Base-by-base conservation (phyloP, 2,329 filamentous ascomycete genomes). In the Pseudogymnoascus sp. region DNA sequence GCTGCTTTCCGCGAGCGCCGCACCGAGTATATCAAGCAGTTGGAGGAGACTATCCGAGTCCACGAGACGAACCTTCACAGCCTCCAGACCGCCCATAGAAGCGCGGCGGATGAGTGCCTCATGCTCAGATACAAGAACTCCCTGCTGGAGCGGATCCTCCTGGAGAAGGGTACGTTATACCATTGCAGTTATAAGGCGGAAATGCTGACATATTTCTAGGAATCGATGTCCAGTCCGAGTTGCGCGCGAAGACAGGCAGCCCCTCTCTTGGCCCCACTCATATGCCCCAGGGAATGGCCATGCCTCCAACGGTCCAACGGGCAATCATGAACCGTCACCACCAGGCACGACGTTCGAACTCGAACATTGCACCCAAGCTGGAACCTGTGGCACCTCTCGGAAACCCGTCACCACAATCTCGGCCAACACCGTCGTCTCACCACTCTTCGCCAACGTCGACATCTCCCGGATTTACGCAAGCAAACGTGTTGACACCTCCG, bases 121-220 rank as follows among this genome's bases (percentile, higher is more conserved):
- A 97, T 99, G 95, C 82, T 99, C 71, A 89, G 95, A 65, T 99
- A 97, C 77, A 97, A 97, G 80, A 99, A 97, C 76, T 97, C 95
- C 42, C 81, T 97, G 60, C 83, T 99, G 36, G 95, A 99, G 78
- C 87, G 95, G 65, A 96, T 99, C 72, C 83, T 99, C 62, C 83
- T 99, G 38, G 95, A 99, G 78, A 97, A 97, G 83, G 93, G 92
- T 95, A 78, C 38, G 66, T 57, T 38, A 35, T 8, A 19, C 28
- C 17, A 36, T 21, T 17, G 10, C 15, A 3, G 17, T 31, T 62
- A 53, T 31, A 69, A 62, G 28, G 40, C 17, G 15, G 50, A n/a
- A 53, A 59, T 36, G 47, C 60, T 71, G 63, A 70, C 64, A n/a
- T 11, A 17, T 62, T 17, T 47, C 9, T 67, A 96, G 92, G 92